Conservation (phyloP, 192 early-diverging fungal species). For the Podila epigama region DNA sequence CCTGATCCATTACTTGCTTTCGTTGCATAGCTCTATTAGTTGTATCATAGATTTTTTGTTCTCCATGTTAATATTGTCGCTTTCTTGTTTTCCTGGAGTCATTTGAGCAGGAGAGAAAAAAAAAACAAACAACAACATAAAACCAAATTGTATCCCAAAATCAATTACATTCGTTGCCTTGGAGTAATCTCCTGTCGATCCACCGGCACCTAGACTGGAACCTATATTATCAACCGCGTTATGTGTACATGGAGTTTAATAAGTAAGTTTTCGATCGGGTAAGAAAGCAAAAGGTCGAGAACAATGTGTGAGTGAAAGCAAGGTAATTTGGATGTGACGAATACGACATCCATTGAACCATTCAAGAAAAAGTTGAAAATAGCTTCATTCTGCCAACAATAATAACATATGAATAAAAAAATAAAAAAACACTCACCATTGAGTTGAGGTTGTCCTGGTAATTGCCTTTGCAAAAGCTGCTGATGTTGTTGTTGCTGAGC, state of each 20-base stretch:
- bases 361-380: too few species aligned
- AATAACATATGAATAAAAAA: background rate
- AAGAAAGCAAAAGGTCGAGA: background rate
- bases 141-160: too few species aligned
- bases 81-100: too few species aligned
- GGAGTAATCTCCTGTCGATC: constrained; percentile 18
- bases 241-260: too few species aligned
- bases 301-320: too few species aligned
- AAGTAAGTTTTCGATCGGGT: too few species aligned
- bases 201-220: constrained; percentile 14
- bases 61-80: background rate
- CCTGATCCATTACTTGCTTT: constrained; percentile 48
- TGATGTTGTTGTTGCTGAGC: constrained; percentile 29
- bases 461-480: constrained; percentile 30
- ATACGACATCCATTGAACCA: too few species aligned
- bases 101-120: background rate
- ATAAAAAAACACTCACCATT: background rate
- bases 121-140: background rate
- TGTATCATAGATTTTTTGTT: too few species aligned
- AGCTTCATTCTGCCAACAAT: background rate
- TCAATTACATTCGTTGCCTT: constrained; percentile 34
- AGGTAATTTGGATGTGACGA: too few species aligned
- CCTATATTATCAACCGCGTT: constrained; percentile 16
- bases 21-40: constrained; percentile 46
- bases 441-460: background rate